phyloP scores from a whole-genome alignment of 2,329 filamentous ascomycete species.

The Nakataea oryzae region DNA sequence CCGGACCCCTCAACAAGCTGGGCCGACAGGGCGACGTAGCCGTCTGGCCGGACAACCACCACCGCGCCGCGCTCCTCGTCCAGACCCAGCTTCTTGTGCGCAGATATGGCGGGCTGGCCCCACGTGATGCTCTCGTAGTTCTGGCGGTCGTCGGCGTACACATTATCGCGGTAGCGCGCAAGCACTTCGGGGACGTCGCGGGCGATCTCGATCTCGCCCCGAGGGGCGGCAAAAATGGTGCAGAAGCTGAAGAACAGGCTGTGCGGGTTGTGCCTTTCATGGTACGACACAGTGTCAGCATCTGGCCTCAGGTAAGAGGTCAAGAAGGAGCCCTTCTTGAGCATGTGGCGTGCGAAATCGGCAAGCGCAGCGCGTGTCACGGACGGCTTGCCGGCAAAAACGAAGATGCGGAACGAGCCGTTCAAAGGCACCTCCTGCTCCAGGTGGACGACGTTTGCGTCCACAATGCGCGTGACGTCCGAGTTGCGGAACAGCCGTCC shows the following conservation, averaged over 20 bases:
- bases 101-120: constrained; percentile 53
- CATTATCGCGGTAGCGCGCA: constrained; percentile 65
- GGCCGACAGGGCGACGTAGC: constrained; percentile 72
- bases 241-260: constrained; percentile 72
- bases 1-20: constrained; percentile 64
- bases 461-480: constrained; percentile 75
- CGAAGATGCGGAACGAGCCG: constrained; percentile 75
- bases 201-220: constrained; percentile 62
- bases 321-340: constrained; percentile 62
- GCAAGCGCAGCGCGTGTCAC: constrained; percentile 51
- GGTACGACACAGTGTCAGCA: constrained; percentile 53
- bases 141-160: constrained; percentile 75
- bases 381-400: constrained; percentile 66
- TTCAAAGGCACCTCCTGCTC: constrained; percentile 87
- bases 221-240: constrained; percentile 59
- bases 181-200: constrained; percentile 61
- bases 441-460: constrained; percentile 81
- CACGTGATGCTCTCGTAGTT: constrained; percentile 57
- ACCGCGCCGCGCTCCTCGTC: constrained; percentile 64
- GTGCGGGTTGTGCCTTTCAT: constrained; percentile 79
- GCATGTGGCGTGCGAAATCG: constrained; percentile 59
- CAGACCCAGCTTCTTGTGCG: constrained; percentile 81
- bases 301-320: constrained; percentile 53
- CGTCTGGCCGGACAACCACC: constrained; percentile 77
- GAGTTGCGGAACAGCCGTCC: constrained; percentile 69